A percentile compares a stretch with the other conserved stretches of the same genome.
Evolutionary conservation across 2,329 filamentous ascomycete genomes (phyloP).

Genomic region (Talaromyces sp.): DNA sequence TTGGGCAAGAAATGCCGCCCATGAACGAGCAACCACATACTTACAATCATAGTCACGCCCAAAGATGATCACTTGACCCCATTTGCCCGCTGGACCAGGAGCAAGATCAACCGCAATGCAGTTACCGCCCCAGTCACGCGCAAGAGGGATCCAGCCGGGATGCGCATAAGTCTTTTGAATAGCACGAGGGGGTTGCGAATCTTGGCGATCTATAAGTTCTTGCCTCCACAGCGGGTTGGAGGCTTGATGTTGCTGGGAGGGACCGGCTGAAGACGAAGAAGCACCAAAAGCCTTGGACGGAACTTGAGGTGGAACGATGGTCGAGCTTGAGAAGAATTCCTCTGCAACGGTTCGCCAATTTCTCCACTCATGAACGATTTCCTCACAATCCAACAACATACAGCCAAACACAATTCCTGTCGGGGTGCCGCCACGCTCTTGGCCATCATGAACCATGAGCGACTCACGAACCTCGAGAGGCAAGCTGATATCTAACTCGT

Average conservation of each 20-base stretch:
- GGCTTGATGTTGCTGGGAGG: slow-evolving; percentile 51
- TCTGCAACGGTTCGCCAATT: slow-evolving; percentile 94
- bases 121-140: slow-evolving; percentile 98
- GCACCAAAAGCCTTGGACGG: slow-evolving; percentile 65
- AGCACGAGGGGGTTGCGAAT: slow-evolving; percentile 78
- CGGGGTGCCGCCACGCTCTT: slow-evolving; percentile 85
- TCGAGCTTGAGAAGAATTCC: slow-evolving; percentile 68
- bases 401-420: slow-evolving; percentile 89
- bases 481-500: slow-evolving; percentile 89
- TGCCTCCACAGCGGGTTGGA: slow-evolving; percentile 72
- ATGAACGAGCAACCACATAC: slow-evolving; percentile 90
- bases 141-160: slow-evolving; percentile 90
- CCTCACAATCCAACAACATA: slow-evolving; percentile 97
- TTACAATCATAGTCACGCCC: slow-evolving; percentile 98
- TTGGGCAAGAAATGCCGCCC: slow-evolving; percentile 78
- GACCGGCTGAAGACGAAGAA: slow-evolving; percentile 58
- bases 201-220: slow-evolving; percentile 77
- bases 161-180: slow-evolving; percentile 93
- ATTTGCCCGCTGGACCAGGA: slow-evolving; percentile 81
- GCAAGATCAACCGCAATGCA: slow-evolving; percentile 91
- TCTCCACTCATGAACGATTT: slow-evolving; percentile 95
- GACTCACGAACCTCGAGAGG: slow-evolving; percentile 93
- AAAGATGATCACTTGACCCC: slow-evolving; percentile 96
- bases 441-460: slow-evolving; percentile 86
- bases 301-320: slow-evolving; percentile 53